Conservation (phyloP, 2,329 filamentous ascomycete genomes). For the Sarocladium kiliense region DNA sequence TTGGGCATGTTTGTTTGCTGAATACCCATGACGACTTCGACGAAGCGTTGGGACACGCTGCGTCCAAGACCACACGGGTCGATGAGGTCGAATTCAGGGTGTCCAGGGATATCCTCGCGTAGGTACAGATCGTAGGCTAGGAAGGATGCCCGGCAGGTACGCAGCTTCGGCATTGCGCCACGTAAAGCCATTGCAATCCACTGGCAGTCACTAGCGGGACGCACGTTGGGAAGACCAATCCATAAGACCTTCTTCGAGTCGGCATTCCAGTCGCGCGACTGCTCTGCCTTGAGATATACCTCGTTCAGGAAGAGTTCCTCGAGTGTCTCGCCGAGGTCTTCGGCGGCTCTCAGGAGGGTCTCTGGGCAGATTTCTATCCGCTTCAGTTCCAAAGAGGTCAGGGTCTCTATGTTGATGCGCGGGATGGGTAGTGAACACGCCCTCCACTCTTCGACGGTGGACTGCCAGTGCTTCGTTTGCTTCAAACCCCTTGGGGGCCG, state of each 20-base stretch:
- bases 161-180: constrained; percentile 27
- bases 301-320: constrained; percentile 41
- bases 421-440: constrained; percentile 32
- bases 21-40: constrained; percentile 37
- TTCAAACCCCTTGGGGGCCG: constrained; percentile 30
- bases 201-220: constrained; percentile 27
- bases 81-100: constrained; percentile 32
- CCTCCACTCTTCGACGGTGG: constrained; percentile 33
- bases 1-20: constrained; percentile 28
- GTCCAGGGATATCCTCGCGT: constrained; percentile 21
- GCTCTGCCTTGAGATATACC: constrained; percentile 38
- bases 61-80: constrained; percentile 37
- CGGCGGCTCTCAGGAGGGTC: constrained; percentile 27
- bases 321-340: constrained; percentile 32
- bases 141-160: constrained; percentile 37
- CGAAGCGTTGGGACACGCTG: constrained; percentile 39
- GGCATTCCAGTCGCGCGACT: constrained; percentile 26
- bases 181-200: constrained; percentile 40
- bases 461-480: constrained; percentile 31
- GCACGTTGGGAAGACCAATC: constrained; percentile 39
- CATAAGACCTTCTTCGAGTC: constrained; percentile 33
- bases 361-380: constrained; percentile 33
- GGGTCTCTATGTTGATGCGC: constrained; percentile 27
- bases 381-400: constrained; percentile 40
- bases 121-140: constrained; percentile 39